Base-by-base conservation (phyloP, 176 grass and related monocot species). In the Bothriochloa decipiens region DNA sequence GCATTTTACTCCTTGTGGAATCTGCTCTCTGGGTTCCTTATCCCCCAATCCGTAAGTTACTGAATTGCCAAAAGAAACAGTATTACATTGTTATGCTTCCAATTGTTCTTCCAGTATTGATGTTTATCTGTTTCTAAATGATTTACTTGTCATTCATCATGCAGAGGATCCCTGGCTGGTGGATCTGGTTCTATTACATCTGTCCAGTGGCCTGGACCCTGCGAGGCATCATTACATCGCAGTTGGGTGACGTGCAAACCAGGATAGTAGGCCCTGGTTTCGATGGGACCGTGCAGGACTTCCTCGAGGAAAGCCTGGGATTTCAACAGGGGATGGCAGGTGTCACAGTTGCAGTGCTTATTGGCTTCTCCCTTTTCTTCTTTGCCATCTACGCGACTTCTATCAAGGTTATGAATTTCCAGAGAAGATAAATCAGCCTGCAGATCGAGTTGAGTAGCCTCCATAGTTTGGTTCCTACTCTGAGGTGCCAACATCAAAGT, bases 181-280 rank as follows among this genome's bases (percentile, higher is more conserved):
- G 92, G 92, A 85, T 94, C 42, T 92, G 92, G 92, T 94, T 90
- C 82, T 92, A 94, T 74, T 83, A 94, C 36, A 80, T 94, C 52
- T 94, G 92, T 82, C 92, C 92, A n/a, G 89, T 94, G 33, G 85
- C 89, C 16, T 94, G 92, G 92, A 94, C 92, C 60, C 83, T 94
- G 12, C 42, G 78, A 40, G 92, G 92, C 70, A 74, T 94, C 78
- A 90, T 94, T 36, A 90, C 87, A 43, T 94, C 92, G 8, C 92
- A 94, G 60, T 32, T 94, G 45, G 92, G 92, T 2, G 90, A 94
- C 22, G 89, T 92, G 13, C 76, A 94, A 28, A 90, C 84, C 15
- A 87, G 85, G 69, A 72, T 94, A 36, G 85, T 81, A 3, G 92
- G 92, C 7, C 89, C 90, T 71, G 89, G 90, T 67, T 90, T 92